Evolutionary conservation across 2,329 filamentous ascomycete species (phyloP).

Genomic region (Aspergillus nomiae): DNA sequence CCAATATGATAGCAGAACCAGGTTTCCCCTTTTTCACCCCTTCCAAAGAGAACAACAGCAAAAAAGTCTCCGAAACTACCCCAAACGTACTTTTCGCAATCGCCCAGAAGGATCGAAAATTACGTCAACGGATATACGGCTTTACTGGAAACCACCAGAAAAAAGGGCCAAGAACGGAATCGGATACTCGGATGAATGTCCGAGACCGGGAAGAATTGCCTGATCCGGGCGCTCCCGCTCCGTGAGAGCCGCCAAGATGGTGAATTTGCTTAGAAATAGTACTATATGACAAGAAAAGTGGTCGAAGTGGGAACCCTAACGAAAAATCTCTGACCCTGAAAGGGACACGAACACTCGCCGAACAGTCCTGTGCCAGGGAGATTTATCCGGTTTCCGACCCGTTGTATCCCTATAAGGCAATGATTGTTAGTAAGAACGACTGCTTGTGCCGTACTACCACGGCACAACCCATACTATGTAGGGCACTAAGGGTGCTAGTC

Average conservation of each 20-base stretch:
- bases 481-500: slow-evolving; percentile 2
- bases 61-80: neutral
- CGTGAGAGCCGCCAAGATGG: slow-evolving; percentile 12
- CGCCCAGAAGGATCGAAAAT: neutral
- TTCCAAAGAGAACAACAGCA: neutral
- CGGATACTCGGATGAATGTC: slow-evolving; percentile 10
- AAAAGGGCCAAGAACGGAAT: neutral
- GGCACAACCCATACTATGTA: neutral
- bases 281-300: neutral
- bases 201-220: slow-evolving; percentile 18
- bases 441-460: neutral
- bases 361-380: neutral
- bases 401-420: slow-evolving; percentile 21
- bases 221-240: slow-evolving; percentile 11
- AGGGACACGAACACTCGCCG: neutral
- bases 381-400: slow-evolving; percentile 11
- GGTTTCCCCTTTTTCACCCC: neutral
- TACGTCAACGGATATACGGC: slow-evolving; percentile 17
- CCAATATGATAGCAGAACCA: neutral
- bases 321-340: neutral
- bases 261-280: neutral
- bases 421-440: slow-evolving; percentile 1
- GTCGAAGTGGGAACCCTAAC: neutral
- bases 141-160: neutral
- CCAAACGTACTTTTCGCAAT: neutral